Percentiles rank a stretch among this genome's conserved stretches.
phyloP scores from a whole-genome alignment of 345 rosid genomes.

The Eucalyptus regnans region DNA sequence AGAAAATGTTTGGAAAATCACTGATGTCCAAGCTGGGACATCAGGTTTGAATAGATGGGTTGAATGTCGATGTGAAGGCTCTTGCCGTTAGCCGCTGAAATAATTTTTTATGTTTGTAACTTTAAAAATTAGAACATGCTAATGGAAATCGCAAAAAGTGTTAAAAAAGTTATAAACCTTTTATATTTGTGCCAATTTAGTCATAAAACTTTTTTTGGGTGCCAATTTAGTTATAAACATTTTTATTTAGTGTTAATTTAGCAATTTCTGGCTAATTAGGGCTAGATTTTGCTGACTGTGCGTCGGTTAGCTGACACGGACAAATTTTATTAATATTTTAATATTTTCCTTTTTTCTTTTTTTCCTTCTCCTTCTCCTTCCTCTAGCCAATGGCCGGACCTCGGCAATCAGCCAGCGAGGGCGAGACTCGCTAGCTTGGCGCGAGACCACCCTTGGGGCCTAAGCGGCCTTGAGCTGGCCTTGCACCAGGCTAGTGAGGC shows the following conservation, averaged over 20 bases:
- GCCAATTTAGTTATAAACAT: accelerated
- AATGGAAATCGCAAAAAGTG: not conserved
- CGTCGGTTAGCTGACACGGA: accelerated
- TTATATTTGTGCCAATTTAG: no score
- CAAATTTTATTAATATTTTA: no score
- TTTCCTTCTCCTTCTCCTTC: no score
- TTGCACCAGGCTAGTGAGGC: no score
- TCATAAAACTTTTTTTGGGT: accelerated
- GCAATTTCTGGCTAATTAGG: accelerated
- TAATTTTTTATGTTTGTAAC: not conserved
- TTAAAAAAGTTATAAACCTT: no score
- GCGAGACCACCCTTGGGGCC: accelerated
- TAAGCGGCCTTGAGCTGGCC: accelerated
- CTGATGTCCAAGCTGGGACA: not conserved
- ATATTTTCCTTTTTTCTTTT: no score
- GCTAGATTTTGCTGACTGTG: accelerated
- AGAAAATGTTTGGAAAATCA: no score
- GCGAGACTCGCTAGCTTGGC: no score
- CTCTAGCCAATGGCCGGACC: accelerated
- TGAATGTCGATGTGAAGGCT: not conserved
- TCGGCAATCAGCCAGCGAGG: accelerated
- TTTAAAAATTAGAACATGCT: not conserved
- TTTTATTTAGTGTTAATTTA: no score
- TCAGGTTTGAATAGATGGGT: not conserved
- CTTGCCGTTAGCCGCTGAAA: not conserved